phyloP scores from a whole-genome alignment of 495 filamentous ascomycete species.

The Penicillium canariense region DNA sequence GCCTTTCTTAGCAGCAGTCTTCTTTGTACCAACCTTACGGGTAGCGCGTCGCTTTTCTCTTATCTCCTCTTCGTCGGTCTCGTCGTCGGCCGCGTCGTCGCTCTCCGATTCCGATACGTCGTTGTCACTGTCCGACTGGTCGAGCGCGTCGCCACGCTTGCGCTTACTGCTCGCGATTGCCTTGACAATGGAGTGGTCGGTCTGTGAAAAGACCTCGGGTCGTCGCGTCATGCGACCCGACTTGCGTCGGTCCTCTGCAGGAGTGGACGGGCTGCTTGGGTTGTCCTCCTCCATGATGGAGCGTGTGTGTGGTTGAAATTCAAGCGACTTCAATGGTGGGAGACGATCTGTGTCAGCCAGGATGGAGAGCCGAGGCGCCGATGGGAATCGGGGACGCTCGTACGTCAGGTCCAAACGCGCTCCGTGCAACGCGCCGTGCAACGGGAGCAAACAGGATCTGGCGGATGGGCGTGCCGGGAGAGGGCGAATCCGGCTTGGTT shows the following conservation, averaged over 20 bases:
- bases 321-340: constrained; percentile 5
- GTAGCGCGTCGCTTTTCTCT: constrained; percentile 53
- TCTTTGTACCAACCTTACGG: constrained; percentile 58
- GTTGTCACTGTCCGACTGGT: constrained; percentile 39
- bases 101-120: constrained; percentile 51
- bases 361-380: background rate
- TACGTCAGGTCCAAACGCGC: constrained; percentile 25
- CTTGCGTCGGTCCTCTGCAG: constrained; percentile 64
- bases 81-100: constrained; percentile 48
- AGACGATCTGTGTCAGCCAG: background rate
- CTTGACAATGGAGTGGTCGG: constrained; percentile 29
- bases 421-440: constrained; percentile 28
- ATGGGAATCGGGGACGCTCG: background rate
- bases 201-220: constrained; percentile 62
- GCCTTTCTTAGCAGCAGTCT: constrained; percentile 44
- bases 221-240: constrained; percentile 78
- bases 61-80: constrained; percentile 66
- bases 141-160: constrained; percentile 46
- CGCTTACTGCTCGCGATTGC: constrained; percentile 47
- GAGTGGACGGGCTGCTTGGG: constrained; percentile 27
- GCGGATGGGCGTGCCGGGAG: constrained; percentile 1
- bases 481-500: background rate
- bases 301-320: background rate
- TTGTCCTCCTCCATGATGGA: constrained; percentile 38
- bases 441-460: constrained; percentile 17